phyloP scores from a whole-genome alignment of 768 basidiomycete species.

The Mycena amicta region DNA sequence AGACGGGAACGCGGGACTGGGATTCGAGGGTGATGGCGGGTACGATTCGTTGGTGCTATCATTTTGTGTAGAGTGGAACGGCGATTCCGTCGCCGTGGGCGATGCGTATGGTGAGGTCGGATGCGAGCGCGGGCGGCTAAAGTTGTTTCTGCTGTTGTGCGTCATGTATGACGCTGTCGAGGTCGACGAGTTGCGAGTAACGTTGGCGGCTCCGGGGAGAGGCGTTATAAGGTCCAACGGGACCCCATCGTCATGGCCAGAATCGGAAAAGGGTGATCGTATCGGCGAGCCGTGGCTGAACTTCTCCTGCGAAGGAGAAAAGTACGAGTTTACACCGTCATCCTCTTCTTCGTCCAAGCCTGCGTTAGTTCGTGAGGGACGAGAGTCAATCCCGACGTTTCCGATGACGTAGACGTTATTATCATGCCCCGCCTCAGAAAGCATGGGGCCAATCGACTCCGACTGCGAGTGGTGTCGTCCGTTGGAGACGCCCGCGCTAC shows the following conservation, averaged over 20 bases:
- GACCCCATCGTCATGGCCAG: conserved; percentile 14
- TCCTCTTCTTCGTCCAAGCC: conserved; percentile 10
- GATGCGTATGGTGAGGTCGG: conserved; percentile 18
- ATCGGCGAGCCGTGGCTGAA: conserved; percentile 7
- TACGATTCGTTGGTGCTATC: not conserved
- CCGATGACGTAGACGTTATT: conserved; percentile 21
- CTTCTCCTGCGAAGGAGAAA: conserved; percentile 24
- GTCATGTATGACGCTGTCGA: conserved; percentile 21
- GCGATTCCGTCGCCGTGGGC: conserved; percentile 1
- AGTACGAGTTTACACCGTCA: conserved; percentile 16
- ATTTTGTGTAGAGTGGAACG: no score
- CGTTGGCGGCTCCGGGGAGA: not conserved
- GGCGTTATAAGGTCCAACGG: conserved; percentile 21
- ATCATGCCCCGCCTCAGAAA: conserved; percentile 6
- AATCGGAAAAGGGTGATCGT: conserved; percentile 22
- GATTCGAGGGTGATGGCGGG: not conserved
- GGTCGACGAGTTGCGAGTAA: conserved; percentile 22
- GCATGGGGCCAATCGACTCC: conserved; percentile 18
- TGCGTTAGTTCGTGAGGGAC: conserved; percentile 16
- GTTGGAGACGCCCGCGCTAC: no score
- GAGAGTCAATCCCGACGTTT: conserved; percentile 20
- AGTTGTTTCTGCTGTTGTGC: conserved; percentile 22
- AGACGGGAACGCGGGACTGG: not conserved
- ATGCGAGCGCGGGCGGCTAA: conserved; percentile 26
- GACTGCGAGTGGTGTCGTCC: conserved; percentile 18